These are phyloP conservation scores for Halenospora varia DNA, from an alignment of 495 filamentous ascomycete species.

Conservation along the genomic window DNA sequence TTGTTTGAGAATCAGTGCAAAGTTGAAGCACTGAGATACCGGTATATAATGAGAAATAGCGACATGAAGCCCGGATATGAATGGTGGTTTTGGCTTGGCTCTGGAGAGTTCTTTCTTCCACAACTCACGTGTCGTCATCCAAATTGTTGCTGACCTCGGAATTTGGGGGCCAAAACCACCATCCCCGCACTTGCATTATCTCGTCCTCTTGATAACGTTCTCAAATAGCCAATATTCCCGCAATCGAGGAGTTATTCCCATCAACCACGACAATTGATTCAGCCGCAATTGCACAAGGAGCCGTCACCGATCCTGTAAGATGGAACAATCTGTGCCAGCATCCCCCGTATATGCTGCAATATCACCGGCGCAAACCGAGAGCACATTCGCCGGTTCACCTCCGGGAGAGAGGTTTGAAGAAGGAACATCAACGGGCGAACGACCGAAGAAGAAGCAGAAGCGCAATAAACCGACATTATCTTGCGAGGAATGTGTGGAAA, in stretches of 20 bases:
- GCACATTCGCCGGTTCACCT: conserved; percentile 11
- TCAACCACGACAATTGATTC: conserved; percentile 18
- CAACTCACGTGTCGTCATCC: too few relatives aligned
- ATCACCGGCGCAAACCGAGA: conserved; percentile 13
- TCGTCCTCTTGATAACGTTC: too few relatives aligned
- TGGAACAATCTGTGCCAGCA: conserved; percentile 5
- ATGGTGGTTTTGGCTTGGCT: too few relatives aligned
- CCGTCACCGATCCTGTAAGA: background rate
- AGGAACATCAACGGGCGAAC: conserved; percentile 13
- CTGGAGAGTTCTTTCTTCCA: too few relatives aligned
- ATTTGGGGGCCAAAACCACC: too few relatives aligned
- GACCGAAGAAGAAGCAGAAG: conserved; percentile 60
- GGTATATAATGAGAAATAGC: too few relatives aligned
- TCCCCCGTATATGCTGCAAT: conserved; percentile 11
- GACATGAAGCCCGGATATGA: too few relatives aligned
- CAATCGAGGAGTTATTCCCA: conserved; percentile 22
- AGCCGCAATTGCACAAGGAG: background rate
- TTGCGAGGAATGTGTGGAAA: conserved; percentile 67
- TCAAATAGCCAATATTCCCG: conserved; percentile 16
- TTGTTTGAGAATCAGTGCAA: too few relatives aligned
- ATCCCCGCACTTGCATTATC: too few relatives aligned
- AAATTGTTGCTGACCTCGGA: too few relatives aligned
- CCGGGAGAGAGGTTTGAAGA: conserved; percentile 2
- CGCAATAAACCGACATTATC: conserved; percentile 73
- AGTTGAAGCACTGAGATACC: too few relatives aligned